Conservation (phyloP, 2,329 filamentous ascomycete species). For the Arthrobotrys sphaeroides region DNA sequence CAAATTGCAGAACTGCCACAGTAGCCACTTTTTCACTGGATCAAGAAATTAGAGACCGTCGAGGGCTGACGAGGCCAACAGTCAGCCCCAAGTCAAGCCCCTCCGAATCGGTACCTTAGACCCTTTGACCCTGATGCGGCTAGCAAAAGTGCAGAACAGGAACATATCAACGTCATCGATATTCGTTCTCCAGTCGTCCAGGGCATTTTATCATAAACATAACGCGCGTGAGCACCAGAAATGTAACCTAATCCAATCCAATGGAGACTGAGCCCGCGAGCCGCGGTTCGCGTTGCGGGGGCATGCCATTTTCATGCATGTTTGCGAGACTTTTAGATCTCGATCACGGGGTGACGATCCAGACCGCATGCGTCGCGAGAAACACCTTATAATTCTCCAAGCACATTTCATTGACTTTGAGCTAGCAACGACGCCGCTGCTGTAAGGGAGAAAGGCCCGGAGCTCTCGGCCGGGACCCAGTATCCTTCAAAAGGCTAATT, state of each 20-base stretch:
- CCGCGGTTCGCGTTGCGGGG: not conserved
- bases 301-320: conserved; percentile 1
- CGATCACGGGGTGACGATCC: not conserved
- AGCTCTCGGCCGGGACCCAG: not conserved
- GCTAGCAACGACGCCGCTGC: not conserved
- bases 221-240: too few relatives aligned
- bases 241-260: not conserved
- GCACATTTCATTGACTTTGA: not conserved
- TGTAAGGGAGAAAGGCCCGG: not conserved
- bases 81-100: conserved; percentile 12
- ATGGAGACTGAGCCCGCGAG: not conserved
- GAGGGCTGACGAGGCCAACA: not conserved
- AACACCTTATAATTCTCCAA: conserved; percentile 5
- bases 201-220: too few relatives aligned
- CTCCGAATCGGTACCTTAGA: not conserved
- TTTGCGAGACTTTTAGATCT: conserved; percentile 24
- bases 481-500: not conserved
- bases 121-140: not conserved
- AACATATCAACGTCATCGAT: not conserved
- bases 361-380: conserved; percentile 13
- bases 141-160: not conserved
- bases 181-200: not conserved
- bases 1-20: conserved; percentile 36
- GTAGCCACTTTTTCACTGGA: conserved; percentile 18
- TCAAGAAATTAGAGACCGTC: not conserved